Evolutionary conservation across 345 rosid genomes (phyloP).

Genomic region (Limnanthes douglasii): DNA sequence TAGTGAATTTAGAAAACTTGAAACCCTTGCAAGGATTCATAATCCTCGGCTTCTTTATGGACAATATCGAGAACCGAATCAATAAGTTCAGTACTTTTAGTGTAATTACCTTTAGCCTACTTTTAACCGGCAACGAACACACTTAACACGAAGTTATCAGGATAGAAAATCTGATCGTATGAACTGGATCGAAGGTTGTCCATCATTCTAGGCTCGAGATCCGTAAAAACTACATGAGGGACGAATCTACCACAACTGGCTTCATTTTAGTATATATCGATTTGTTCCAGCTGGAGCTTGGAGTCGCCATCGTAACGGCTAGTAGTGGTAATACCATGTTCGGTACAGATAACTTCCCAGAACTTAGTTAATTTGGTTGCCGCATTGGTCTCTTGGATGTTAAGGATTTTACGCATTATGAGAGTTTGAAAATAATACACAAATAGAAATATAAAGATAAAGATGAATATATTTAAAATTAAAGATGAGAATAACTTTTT

Average conservation of each 20-base stretch:
- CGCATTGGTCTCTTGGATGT: conserved; percentile 64
- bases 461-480: no score
- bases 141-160: no score
- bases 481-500: no score
- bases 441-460: no score
- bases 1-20: no score
- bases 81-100: conserved; percentile 19
- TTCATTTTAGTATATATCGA: conserved; percentile 64
- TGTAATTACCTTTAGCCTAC: conserved; percentile 26
- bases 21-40: conserved; percentile 22
- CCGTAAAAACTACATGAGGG: conserved; percentile 61
- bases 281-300: conserved; percentile 56
- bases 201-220: conserved; percentile 76
- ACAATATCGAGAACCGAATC: conserved; percentile 22
- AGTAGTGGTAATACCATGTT: conserved; percentile 59
- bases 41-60: conserved; percentile 17
- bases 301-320: conserved; percentile 45
- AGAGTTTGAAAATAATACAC: no score
- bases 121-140: no score
- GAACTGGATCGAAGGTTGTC: conserved; percentile 63
- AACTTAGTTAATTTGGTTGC: conserved; percentile 71
- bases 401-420: conserved; percentile 76
- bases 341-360: no score
- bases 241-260: conserved; percentile 63
- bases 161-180: no score